Base-by-base conservation (phyloP, 805 yeast species). In the Brettanomyces anomalus region DNA sequence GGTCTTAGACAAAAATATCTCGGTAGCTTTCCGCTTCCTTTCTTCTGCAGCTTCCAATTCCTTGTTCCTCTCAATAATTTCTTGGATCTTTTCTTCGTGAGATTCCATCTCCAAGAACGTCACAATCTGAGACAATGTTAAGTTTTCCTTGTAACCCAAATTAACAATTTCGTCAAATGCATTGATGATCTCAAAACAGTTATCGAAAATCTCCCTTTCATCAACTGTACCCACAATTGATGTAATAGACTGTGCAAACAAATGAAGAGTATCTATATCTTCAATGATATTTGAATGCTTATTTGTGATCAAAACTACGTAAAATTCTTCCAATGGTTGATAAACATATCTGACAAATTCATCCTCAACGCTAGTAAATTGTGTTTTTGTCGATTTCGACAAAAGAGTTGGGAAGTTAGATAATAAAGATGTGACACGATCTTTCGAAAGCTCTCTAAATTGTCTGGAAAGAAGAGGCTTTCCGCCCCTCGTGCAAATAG, bases 51-150 rank as follows among this genome's bases (percentile, higher is more conserved):
- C 98, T 65, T 90, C 98, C 56, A 85, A 68, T 67, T 93, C 98
- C 67, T 93, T 93, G 70, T 93, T 93, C 63, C 89, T 80, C 66
- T 87, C 97, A 55, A 93, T 93, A 61, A 93, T 89, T 61, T 93
- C 97, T 70, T 93, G 97, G 58, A 94, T 90, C 71, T 86, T 90
- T 67, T 93, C 99, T 66, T 93, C 98, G 62, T 93, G 97, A 34
- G 95, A 85, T 66, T 93, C 97, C 97, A 93, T 90, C 60, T 87
- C 90, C 68, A 93, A 70, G 65, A 85, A 90, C 11, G 94, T 85
- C 61, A 77, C 79, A 49, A 93, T 84, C 67, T 93, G 97, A 46
- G 79, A 62, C 50, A 82, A 61, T 1, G 93, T 77, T 50, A 90
- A 68, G 63, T 87, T 84, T 62, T 93, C 99, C 51, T 85, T 79